phyloP scores from a whole-genome alignment of 306 rosid genomes.

The Argentina anserina region DNA sequence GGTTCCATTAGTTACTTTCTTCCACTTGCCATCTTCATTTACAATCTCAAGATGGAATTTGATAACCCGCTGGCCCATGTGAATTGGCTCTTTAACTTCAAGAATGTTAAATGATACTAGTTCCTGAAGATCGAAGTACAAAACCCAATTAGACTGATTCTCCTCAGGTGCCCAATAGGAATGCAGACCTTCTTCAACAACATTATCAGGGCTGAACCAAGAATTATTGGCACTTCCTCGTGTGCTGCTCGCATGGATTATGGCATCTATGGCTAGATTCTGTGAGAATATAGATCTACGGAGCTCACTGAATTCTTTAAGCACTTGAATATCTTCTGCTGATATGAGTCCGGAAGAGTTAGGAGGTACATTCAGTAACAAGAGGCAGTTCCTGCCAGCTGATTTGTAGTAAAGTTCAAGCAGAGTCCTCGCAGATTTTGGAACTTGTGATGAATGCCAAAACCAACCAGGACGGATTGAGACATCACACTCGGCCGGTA shows the following conservation, averaged over 20 bases:
- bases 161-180: conserved; percentile 82
- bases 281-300: conserved; percentile 62
- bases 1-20: conserved; percentile 54
- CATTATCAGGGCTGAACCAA: conserved; percentile 54
- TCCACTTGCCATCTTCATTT: conserved; percentile 48
- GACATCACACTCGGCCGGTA: conserved; percentile 83
- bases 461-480: conserved; percentile 92
- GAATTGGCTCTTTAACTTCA: conserved; percentile 81
- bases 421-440: conserved; percentile 68
- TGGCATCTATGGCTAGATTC: conserved; percentile 59
- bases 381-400: conserved; percentile 69
- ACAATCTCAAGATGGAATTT: conserved; percentile 63
- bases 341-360: conserved; percentile 90
- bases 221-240: conserved; percentile 50
- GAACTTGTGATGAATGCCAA: conserved; percentile 81
- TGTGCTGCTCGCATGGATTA: conserved; percentile 53
- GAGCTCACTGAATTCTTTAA: conserved; percentile 64
- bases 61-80: conserved; percentile 84
- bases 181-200: conserved; percentile 59
- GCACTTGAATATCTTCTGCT: conserved; percentile 71
- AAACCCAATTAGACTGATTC: conserved; percentile 50
- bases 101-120: conserved; percentile 65
- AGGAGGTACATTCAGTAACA: conserved; percentile 83
- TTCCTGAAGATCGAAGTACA: conserved; percentile 55
- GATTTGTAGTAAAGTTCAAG: conserved; percentile 86